Evolutionary conservation across 768 basidiomycete genomes (phyloP).

Genomic region (Mrakia gelida): DNA sequence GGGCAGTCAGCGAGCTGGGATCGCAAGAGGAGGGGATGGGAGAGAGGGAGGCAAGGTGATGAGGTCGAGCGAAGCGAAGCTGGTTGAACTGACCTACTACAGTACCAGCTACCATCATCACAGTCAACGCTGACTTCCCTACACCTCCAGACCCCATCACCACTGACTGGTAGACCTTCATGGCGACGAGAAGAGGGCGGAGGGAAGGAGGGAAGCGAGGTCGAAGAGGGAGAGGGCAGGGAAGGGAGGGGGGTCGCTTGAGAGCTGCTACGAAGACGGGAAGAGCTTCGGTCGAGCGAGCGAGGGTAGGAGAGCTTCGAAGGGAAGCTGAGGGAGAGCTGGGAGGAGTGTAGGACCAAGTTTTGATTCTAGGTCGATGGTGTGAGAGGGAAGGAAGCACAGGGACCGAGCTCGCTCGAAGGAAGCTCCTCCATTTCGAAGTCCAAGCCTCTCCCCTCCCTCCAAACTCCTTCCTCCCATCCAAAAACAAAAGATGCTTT

Average conservation of each 20-base stretch:
- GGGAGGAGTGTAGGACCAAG: not conserved
- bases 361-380: no score
- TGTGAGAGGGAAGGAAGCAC: not conserved
- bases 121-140: conserved; percentile 21
- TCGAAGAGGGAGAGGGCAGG: not conserved
- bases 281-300: not conserved
- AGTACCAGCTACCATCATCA: not conserved
- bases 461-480: not conserved
- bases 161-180: conserved; percentile 15
- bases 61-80: not conserved
- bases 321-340: not conserved
- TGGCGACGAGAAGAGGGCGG: not conserved
- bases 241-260: not conserved
- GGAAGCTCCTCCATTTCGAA: no score
- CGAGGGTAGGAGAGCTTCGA: not conserved
- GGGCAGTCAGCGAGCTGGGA: not conserved
- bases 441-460: not conserved
- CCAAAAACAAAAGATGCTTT: conserved; percentile 17
- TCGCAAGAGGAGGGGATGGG: not conserved
- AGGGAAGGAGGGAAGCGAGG: not conserved
- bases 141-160: conserved; percentile 26
- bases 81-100: not conserved
- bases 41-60: not conserved
- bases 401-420: no score
- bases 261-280: not conserved